Percentiles rank a stretch among this genome's conserved stretches.
phyloP scores from a whole-genome alignment of 2,329 filamentous ascomycete species.

The Alternaria brassicicola region DNA sequence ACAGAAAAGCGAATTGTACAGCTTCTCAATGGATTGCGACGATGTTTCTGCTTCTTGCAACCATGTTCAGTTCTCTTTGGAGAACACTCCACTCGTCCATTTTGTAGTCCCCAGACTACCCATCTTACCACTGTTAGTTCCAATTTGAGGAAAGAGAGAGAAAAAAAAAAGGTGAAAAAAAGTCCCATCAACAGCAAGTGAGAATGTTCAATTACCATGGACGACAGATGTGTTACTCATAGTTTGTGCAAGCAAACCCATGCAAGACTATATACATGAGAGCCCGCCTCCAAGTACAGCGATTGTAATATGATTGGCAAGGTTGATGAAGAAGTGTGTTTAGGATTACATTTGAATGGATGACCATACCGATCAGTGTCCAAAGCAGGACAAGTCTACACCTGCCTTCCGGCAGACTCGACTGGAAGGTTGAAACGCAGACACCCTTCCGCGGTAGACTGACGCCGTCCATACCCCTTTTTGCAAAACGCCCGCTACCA shows the following conservation, averaged over 20 bases:
- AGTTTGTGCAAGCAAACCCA: no score
- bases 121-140: no score
- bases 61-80: background rate
- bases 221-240: no score
- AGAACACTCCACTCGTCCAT: background rate
- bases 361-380: background rate
- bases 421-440: background rate
- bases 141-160: no score
- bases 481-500: conserved; percentile 10
- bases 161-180: no score
- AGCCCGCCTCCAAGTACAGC: no score
- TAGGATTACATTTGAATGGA: background rate
- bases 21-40: background rate
- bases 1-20: background rate
- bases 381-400: background rate
- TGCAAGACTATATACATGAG: no score
- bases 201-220: no score
- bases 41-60: background rate
- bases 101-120: no score
- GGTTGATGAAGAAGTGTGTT: background rate
- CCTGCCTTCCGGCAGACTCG: background rate
- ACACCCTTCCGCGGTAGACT: background rate
- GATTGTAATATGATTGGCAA: no score
- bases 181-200: no score
- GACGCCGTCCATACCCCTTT: conserved; percentile 15